Conservation (phyloP, 257 asterid genomes). For the Petunia axillaris region DNA sequence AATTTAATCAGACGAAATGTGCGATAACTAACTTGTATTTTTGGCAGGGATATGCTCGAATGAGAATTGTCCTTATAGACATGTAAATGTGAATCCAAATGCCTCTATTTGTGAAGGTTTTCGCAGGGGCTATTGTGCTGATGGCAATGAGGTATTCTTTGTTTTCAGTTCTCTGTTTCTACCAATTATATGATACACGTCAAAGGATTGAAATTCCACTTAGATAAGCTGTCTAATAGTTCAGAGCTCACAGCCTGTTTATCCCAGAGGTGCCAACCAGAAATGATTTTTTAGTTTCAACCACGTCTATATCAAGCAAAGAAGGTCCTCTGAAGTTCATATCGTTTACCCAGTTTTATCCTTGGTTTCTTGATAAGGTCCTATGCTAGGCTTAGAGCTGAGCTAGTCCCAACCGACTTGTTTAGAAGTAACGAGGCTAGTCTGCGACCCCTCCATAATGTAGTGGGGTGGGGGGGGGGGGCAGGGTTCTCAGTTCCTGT, state of each 20-base stretch:
- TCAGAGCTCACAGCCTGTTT: background rate
- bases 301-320: background rate
- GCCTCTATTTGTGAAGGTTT: constrained; percentile 79
- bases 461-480: background rate
- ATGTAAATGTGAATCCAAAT: constrained; percentile 73
- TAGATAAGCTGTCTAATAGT: constrained; percentile 17
- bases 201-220: background rate
- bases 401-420: constrained; percentile 5
- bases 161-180: constrained; percentile 28
- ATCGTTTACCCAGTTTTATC: background rate
- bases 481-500: too few species aligned
- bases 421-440: constrained; percentile 17
- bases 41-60: constrained; percentile 86
- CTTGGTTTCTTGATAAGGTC: background rate
- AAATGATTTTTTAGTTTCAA: background rate
- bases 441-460: background rate
- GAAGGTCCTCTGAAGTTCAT: background rate
- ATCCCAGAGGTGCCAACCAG: constrained; percentile 9
- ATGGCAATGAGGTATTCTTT: constrained; percentile 85
- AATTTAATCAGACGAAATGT: constrained; percentile 1
- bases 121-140: constrained; percentile 92
- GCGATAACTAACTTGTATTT: constrained; percentile 35
- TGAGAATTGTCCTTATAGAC: constrained; percentile 92
- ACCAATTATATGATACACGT: background rate
- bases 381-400: background rate